Conservation (phyloP, 257 asterid genomes). For the Solanum medicagineum region DNA sequence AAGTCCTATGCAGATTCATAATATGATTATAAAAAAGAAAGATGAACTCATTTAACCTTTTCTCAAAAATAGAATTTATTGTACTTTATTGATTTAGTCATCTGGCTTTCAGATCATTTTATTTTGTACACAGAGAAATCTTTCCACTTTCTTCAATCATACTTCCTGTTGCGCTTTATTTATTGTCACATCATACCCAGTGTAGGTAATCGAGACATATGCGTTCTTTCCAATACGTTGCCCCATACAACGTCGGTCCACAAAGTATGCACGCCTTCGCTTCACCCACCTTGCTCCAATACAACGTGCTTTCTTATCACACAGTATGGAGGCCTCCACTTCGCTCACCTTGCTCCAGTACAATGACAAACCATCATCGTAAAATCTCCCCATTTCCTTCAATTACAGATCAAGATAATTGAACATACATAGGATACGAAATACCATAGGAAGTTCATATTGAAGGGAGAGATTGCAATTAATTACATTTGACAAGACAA, state of each 20-base stretch:
- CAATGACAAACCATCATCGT: not conserved
- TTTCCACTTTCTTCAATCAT: not conserved
- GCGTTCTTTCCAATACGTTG: too few species aligned
- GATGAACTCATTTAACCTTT: not conserved
- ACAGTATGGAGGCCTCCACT: not conserved
- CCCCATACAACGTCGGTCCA: too few species aligned
- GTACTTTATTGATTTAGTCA: too few species aligned
- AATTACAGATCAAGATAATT: not conserved
- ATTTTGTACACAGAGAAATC: too few species aligned
- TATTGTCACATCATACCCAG: not conserved
- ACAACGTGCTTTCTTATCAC: not conserved
- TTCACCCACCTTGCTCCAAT: not conserved
- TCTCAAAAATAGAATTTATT: too few species aligned
- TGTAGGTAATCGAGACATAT: too few species aligned
- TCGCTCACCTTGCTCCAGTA: not conserved
- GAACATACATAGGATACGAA: not conserved
- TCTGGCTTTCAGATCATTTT: not conserved
- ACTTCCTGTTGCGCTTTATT: too few species aligned
- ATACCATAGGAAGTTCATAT: not conserved
- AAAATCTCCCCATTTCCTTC: not conserved
- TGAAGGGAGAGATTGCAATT: not conserved
- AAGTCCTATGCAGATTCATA: too few species aligned
- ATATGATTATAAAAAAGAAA: too few species aligned
- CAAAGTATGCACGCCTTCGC: not conserved
- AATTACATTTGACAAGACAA: not conserved